Conservation (phyloP, 768 basidiomycete species). For the Boletus sensibilis region DNA sequence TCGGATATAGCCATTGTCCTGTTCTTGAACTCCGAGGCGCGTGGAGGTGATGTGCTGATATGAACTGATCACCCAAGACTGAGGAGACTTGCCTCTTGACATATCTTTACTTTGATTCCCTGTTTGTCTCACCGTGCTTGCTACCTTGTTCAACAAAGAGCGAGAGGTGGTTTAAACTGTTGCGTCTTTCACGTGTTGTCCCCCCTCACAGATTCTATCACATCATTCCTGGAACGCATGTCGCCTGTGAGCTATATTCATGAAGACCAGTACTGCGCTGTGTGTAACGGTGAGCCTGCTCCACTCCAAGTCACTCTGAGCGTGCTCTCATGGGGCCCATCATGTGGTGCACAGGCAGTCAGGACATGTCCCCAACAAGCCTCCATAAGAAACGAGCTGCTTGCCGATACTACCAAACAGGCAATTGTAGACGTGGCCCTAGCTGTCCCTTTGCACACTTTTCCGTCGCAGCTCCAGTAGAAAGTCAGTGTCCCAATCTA, state of each 20-base stretch:
- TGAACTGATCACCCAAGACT: constrained; percentile 14
- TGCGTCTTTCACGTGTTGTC: background rate
- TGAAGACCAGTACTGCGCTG: constrained; percentile 12
- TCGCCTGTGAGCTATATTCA: constrained; percentile 10
- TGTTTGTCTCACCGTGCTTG: constrained; percentile 24
- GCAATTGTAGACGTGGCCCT: constrained; percentile 28
- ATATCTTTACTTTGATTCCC: constrained; percentile 9
- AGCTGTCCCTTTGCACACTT: constrained; percentile 28
- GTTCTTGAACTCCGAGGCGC: constrained; percentile 19
- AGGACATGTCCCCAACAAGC: background rate
- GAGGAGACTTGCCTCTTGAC: constrained; percentile 17
- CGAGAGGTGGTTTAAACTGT: constrained; percentile 15
- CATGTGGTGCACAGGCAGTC: constrained; percentile 12
- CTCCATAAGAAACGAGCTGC: constrained; percentile 8
- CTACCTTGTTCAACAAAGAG: constrained; percentile 38
- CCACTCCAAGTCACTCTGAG: background rate
- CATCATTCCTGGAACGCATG: constrained; percentile 9
- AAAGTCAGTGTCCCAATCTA: constrained; percentile 16
- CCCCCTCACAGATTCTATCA: constrained; percentile 1
- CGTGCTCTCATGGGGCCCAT: constrained; percentile 5
- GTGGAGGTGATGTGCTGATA: constrained; percentile 16
- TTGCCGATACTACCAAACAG: constrained; percentile 29
- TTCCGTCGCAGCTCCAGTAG: constrained; percentile 3
- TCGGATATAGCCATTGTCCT: constrained; percentile 36
- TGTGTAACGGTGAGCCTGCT: constrained; percentile 17